Evolutionary conservation across 2,329 filamentous ascomycete genomes (phyloP).

Genomic region (Alternaria sp.): DNA sequence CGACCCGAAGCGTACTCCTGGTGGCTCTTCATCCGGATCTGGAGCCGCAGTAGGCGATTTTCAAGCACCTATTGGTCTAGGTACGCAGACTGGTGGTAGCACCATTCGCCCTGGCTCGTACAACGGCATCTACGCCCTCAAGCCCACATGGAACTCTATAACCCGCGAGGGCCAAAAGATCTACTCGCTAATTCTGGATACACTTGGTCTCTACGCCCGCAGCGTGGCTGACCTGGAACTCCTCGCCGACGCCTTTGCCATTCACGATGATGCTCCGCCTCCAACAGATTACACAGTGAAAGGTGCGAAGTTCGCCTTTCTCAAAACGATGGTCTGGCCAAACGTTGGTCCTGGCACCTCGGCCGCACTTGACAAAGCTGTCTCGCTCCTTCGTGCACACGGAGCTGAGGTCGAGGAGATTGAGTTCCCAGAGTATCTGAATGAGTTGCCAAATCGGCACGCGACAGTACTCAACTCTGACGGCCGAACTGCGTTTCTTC

Average conservation of each 20-base stretch:
- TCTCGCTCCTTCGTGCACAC: constrained; percentile 48
- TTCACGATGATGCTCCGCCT: constrained; percentile 61
- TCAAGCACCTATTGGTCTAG: constrained; percentile 68
- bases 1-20: constrained; percentile 64
- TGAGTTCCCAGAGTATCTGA: constrained; percentile 54
- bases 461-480: constrained; percentile 61
- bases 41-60: constrained; percentile 72
- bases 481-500: constrained; percentile 62
- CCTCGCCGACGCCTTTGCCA: constrained; percentile 62
- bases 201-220: constrained; percentile 68
- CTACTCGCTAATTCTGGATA: constrained; percentile 69
- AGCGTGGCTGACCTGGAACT: constrained; percentile 67
- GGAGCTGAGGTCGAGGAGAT: constrained; percentile 68
- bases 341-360: constrained; percentile 48
- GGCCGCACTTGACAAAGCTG: constrained; percentile 48
- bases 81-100: constrained; percentile 73
- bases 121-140: constrained; percentile 71
- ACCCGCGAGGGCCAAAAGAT: constrained; percentile 69
- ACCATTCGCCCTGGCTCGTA: constrained; percentile 71
- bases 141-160: constrained; percentile 72
- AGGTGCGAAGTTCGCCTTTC: constrained; percentile 64
- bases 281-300: constrained; percentile 49
- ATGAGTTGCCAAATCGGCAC: constrained; percentile 62
- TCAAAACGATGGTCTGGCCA: constrained; percentile 61
- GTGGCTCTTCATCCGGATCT: constrained; percentile 73